Base-by-base conservation (phyloP, 129 eudicot genomes). In the Flaveria linearis region DNA sequence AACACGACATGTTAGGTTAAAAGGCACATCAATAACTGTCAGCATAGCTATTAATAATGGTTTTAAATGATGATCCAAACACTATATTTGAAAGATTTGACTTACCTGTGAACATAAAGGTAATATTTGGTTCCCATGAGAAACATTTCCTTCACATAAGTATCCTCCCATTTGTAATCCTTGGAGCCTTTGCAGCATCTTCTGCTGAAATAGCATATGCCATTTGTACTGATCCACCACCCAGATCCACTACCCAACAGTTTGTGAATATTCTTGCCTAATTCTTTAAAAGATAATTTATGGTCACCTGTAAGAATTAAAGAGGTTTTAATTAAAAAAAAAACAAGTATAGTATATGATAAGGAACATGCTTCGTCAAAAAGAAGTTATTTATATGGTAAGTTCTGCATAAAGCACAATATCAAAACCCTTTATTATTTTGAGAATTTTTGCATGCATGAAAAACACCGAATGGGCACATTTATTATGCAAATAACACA, bases 171-270 rank as follows among this genome's bases (percentile, higher is more conserved):
- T n/a, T n/a, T n/a, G n/a, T n/a, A n/a, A n/a, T n/a, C n/a, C n/a
- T n/a, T n/a, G n/a, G n/a, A n/a, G n/a, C n/a, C n/a, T n/a, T n/a
- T n/a, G n/a, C n/a, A n/a, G n/a, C n/a, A n/a, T n/a, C n/a, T n/a
- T n/a, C n/a, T n/a, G n/a, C 97, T 77, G 99, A 91, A 80, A 95
- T 87, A 58, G 99, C 97, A 86, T 95, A 95, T 42, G 99, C 97
- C 99, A 95, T 95, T 76, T 95, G 99, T 78, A 95, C 99, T 71
- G 99, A 95, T 66, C 99, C 99, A 83, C 99, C 99, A 55, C 99
- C 99, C 76, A 95, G 97, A 84, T 95, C 99, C 70, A 95, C 97
- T 57, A 95, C 97, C 78, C 99, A 78, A 95, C 96, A 51, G 99
- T 95, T 57, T 76, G 43, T 1, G 92, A 82, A 82, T 87, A 95